Conservation (phyloP, 2,329 filamentous ascomycete species). For the Alternaria angustiovoidea region DNA sequence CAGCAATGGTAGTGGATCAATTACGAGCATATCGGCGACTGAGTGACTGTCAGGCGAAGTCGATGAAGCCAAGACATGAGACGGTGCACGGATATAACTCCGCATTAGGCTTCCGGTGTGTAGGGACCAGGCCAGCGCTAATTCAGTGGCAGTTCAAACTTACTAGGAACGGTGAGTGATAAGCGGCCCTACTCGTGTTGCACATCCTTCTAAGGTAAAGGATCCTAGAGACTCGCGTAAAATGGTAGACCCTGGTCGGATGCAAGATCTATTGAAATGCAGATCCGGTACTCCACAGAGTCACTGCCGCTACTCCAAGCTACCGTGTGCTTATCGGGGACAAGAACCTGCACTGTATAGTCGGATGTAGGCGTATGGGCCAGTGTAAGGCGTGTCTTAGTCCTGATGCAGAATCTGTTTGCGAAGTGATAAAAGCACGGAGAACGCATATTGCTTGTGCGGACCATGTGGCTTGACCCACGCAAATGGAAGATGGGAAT, state of each 20-base stretch:
- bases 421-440: slow-evolving; percentile 7
- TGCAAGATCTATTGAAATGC: slow-evolving; percentile 22
- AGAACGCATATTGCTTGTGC: slow-evolving; percentile 1
- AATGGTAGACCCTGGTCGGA: slow-evolving; percentile 7
- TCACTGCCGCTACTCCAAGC: slow-evolving; percentile 5
- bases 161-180: slow-evolving; percentile 14
- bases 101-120: slow-evolving; percentile 3
- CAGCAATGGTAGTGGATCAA: slow-evolving; percentile 6
- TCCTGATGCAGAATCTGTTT: background rate
- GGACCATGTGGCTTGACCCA: slow-evolving; percentile 6
- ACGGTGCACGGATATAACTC: slow-evolving; percentile 9
- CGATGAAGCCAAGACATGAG: slow-evolving; percentile 12
- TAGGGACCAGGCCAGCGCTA: background rate
- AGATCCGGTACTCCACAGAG: slow-evolving; percentile 11
- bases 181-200: slow-evolving; percentile 2
- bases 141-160: slow-evolving; percentile 4
- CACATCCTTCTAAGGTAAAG: background rate
- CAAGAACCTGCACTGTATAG: background rate
- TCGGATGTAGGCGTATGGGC: background rate
- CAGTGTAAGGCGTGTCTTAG: slow-evolving; percentile 7
- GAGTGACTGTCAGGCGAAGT: slow-evolving; percentile 16
- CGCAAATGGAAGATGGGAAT: background rate
- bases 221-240: slow-evolving; percentile 13
- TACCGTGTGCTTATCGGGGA: slow-evolving; percentile 6
- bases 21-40: slow-evolving; percentile 24